Conservation (phyloP, 805 yeast species). For the Babjeviella inositovora region DNA sequence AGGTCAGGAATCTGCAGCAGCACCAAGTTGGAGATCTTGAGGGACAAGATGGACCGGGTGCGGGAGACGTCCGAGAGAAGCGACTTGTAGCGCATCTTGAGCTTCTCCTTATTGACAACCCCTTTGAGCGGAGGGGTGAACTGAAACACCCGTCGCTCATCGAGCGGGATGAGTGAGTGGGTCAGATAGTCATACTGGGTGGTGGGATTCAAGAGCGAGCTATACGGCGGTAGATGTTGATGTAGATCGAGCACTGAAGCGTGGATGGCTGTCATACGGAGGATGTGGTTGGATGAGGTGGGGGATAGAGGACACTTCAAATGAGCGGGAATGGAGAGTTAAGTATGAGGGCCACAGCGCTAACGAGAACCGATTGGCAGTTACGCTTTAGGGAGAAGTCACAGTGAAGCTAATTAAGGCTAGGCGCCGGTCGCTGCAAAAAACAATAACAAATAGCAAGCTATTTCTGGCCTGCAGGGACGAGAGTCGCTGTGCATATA, state of each 20-base stretch:
- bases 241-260: slow-evolving; percentile 10
- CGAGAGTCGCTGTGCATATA: too few relatives aligned
- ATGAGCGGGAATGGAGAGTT: too few relatives aligned
- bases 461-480: too few relatives aligned
- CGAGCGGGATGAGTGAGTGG: slow-evolving; percentile 14
- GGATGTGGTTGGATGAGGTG: too few relatives aligned
- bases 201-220: slow-evolving; percentile 31
- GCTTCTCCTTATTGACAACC: slow-evolving; percentile 2
- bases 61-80: slow-evolving; percentile 30
- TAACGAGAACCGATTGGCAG: too few relatives aligned
- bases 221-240: slow-evolving; percentile 29
- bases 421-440: too few relatives aligned
- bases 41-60: slow-evolving; percentile 18
- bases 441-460: too few relatives aligned
- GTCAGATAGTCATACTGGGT: slow-evolving; percentile 32
- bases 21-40: slow-evolving; percentile 10
- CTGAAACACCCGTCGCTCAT: slow-evolving; percentile 3
- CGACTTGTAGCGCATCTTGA: slow-evolving; percentile 31
- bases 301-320: too few relatives aligned
- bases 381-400: too few relatives aligned
- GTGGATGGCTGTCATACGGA: too few relatives aligned
- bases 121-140: not conserved
- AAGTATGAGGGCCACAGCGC: too few relatives aligned
- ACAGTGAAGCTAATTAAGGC: too few relatives aligned
- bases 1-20: not conserved